A percentile compares a stretch with the other conserved stretches of the same genome.
phyloP scores from a whole-genome alignment of 352 stramenopile genomes.

The Plasmopara viticola region DNA sequence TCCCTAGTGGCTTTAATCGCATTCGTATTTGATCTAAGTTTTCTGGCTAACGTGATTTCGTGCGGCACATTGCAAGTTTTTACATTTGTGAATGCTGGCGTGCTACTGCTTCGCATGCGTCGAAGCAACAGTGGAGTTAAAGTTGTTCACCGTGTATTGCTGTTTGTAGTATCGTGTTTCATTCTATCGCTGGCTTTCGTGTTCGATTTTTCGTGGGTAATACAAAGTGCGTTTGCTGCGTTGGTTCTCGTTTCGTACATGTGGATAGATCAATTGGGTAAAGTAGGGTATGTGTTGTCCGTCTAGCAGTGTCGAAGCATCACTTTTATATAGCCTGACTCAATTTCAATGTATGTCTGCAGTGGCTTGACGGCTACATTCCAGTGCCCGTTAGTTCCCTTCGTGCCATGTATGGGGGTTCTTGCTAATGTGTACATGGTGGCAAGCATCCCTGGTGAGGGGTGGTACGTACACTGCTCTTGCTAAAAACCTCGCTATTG shows the following conservation, averaged over 20 bases:
- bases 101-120: constrained; percentile 76
- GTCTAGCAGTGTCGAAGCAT: not conserved
- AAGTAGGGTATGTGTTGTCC: constrained; percentile 34
- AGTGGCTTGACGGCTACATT: constrained; percentile 36
- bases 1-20: constrained; percentile 68
- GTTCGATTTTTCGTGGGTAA: constrained; percentile 48
- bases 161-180: constrained; percentile 58
- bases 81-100: constrained; percentile 90
- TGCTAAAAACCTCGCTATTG: not conserved
- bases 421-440: constrained; percentile 69
- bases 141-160: constrained; percentile 44
- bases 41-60: constrained; percentile 89
- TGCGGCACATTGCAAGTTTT: constrained; percentile 89
- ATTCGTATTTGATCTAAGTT: constrained; percentile 88
- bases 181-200: constrained; percentile 62
- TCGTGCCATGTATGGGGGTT: constrained; percentile 52
- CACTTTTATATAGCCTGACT: not conserved
- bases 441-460: constrained; percentile 41
- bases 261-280: constrained; percentile 50
- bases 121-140: constrained; percentile 27
- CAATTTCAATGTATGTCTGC: constrained; percentile 2
- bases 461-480: constrained; percentile 35
- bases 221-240: constrained; percentile 31
- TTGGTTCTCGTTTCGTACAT: constrained; percentile 38
- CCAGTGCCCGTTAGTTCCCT: constrained; percentile 51